phyloP scores from a whole-genome alignment of 768 basidiomycete genomes.

The Tulasnella sp. region DNA sequence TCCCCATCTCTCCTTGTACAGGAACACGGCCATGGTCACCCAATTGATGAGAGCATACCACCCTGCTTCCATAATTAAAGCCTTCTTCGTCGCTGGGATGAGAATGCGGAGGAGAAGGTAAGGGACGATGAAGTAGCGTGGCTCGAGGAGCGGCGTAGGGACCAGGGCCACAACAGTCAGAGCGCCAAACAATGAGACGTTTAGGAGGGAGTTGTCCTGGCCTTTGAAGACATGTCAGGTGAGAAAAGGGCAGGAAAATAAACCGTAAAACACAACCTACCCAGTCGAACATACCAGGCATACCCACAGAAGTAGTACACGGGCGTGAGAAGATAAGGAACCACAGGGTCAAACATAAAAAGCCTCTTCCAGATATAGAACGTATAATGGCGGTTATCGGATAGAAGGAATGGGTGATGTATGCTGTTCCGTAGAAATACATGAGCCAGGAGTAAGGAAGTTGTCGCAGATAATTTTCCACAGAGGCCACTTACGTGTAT shows the following conservation, averaged over 20 bases:
- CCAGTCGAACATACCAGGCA: constrained; percentile 84
- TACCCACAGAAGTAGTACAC: constrained; percentile 77
- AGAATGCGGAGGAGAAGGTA: constrained; percentile 79
- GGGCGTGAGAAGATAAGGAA: constrained; percentile 73
- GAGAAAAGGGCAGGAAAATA: background rate
- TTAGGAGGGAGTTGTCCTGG: constrained; percentile 41
- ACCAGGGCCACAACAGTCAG: constrained; percentile 67
- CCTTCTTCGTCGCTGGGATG: constrained; percentile 44
- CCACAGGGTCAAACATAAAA: constrained; percentile 68
- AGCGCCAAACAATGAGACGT: constrained; percentile 72
- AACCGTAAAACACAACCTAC: constrained; percentile 44
- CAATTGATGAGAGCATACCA: constrained; percentile 76
- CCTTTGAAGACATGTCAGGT: background rate
- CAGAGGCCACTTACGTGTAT: constrained; percentile 63
- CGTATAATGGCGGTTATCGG: constrained; percentile 94
- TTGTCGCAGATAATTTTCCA: background rate
- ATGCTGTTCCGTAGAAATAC: constrained; percentile 44
- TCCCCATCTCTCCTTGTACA: constrained; percentile 59
- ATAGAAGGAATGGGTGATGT: constrained; percentile 82
- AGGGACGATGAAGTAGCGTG: constrained; percentile 90
- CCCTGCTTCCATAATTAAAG: constrained; percentile 57
- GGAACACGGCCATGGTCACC: constrained; percentile 73
- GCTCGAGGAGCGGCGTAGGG: constrained; percentile 88
- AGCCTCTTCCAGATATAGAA: constrained; percentile 93
- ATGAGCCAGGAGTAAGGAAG: background rate